phyloP scores from a whole-genome alignment of 1,284 basidiomycete species.

The Melampsora americana region DNA sequence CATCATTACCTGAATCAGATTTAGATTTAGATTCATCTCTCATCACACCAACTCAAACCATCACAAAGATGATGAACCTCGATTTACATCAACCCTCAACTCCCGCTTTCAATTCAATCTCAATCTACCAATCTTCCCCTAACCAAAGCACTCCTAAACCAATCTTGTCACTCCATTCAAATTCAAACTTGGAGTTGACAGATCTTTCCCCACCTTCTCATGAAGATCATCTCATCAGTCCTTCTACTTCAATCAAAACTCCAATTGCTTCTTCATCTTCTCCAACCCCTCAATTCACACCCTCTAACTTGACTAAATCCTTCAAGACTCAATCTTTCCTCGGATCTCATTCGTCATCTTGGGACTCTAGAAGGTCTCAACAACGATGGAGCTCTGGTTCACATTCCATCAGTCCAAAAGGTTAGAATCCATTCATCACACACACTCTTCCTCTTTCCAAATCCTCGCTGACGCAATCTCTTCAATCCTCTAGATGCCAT shows the following conservation, averaged over 20 bases:
- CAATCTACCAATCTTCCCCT: background rate
- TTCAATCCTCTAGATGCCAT: background rate
- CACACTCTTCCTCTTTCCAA: background rate
- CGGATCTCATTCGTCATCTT: background rate
- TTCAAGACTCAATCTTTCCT: background rate
- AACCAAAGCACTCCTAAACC: no score
- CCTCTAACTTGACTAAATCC: background rate
- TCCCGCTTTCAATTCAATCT: background rate
- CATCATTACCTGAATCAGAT: background rate
- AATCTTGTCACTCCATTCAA: background rate
- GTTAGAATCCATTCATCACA: background rate
- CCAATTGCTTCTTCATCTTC: background rate
- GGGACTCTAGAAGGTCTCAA: background rate
- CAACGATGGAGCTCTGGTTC: background rate
- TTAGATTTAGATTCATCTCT: no score
- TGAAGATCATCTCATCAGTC: background rate
- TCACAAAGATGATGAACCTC: background rate
- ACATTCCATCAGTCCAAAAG: conserved; percentile 4
- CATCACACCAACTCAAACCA: background rate
- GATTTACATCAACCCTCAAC: background rate
- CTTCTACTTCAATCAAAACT: background rate
- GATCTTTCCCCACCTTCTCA: background rate
- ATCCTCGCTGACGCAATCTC: background rate
- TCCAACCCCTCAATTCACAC: background rate
- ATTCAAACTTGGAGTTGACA: background rate